Percentiles rank a stretch among this genome's conserved stretches.
Evolutionary conservation across 495 filamentous ascomycete species (phyloP).

Genomic region (Penicillium argentinense): DNA sequence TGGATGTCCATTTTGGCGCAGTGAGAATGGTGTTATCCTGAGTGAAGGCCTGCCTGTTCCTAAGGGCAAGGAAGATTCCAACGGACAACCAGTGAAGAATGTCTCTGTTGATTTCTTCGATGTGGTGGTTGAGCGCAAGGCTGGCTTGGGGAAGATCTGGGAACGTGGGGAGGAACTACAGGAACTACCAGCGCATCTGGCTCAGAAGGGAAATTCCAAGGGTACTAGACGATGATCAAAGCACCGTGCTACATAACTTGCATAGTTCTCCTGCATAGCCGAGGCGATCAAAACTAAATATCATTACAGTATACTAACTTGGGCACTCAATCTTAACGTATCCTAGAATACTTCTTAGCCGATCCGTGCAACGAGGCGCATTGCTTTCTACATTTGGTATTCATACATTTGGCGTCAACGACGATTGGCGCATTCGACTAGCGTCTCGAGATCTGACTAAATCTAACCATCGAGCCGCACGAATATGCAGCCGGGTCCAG

Average conservation of each 20-base stretch:
- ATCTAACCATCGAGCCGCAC: neutral
- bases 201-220: slow-evolving; percentile 36
- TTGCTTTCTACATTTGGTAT: no score
- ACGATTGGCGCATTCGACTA: no score
- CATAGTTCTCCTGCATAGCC: no score
- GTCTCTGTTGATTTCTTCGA: slow-evolving; percentile 45
- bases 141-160: slow-evolving; percentile 63
- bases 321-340: no score
- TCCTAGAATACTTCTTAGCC: no score
- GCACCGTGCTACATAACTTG: neutral
- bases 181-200: slow-evolving; percentile 42
- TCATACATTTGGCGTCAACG: no score
- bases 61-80: slow-evolving; percentile 7
- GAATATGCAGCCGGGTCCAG: neutral
- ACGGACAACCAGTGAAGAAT: slow-evolving; percentile 24
- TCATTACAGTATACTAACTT: no score
- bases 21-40: slow-evolving; percentile 77
- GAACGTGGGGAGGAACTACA: slow-evolving; percentile 59
- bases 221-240: slow-evolving; percentile 18
- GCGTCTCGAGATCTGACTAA: neutral
- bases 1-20: slow-evolving; percentile 77
- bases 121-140: slow-evolving; percentile 57
- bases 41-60: slow-evolving; percentile 42
- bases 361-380: no score
- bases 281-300: no score